Evolutionary conservation across 1,139 yeast genomes (phyloP).

Genomic region (Nakaseomyces kungkrabaensis): DNA sequence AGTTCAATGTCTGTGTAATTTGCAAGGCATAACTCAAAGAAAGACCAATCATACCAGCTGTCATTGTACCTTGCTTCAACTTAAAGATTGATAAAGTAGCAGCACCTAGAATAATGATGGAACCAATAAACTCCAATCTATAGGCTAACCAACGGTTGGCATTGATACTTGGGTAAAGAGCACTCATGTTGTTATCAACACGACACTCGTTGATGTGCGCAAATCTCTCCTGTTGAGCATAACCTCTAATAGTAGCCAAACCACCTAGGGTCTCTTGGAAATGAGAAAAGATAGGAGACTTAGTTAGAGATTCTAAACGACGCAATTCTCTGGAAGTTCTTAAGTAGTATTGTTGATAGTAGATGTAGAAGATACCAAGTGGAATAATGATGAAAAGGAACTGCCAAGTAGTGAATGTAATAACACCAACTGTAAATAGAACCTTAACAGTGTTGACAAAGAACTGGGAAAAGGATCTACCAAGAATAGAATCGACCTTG

Average conservation of each 20-base stretch:
- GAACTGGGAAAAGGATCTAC: slow-evolving; percentile 77
- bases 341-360: slow-evolving; percentile 83
- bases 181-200: slow-evolving; percentile 79
- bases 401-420: slow-evolving; percentile 81
- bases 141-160: slow-evolving; percentile 97
- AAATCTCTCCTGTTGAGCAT: slow-evolving; percentile 66
- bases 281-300: slow-evolving; percentile 92
- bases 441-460: slow-evolving; percentile 66
- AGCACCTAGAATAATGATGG: slow-evolving; percentile 74
- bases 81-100: slow-evolving; percentile 72
- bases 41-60: slow-evolving; percentile 89
- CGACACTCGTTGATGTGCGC: slow-evolving; percentile 62
- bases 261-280: slow-evolving; percentile 94
- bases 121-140: slow-evolving; percentile 82
- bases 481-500: slow-evolving; percentile 80
- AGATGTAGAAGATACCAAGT: slow-evolving; percentile 57
- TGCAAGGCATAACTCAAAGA: slow-evolving; percentile 89
- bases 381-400: slow-evolving; percentile 67
- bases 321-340: slow-evolving; percentile 89
- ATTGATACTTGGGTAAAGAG: slow-evolving; percentile 86
- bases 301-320: slow-evolving; percentile 85
- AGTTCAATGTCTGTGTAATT: slow-evolving; percentile 83
- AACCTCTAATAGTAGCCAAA: slow-evolving; percentile 83
- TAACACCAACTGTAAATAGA: slow-evolving; percentile 71
- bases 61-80: slow-evolving; percentile 54